Evolutionary conservation across 2,329 filamentous ascomycete genomes (phyloP), one percentile per base, ranked within the genome.

Genomic region (Drechslera avenae): DNA sequence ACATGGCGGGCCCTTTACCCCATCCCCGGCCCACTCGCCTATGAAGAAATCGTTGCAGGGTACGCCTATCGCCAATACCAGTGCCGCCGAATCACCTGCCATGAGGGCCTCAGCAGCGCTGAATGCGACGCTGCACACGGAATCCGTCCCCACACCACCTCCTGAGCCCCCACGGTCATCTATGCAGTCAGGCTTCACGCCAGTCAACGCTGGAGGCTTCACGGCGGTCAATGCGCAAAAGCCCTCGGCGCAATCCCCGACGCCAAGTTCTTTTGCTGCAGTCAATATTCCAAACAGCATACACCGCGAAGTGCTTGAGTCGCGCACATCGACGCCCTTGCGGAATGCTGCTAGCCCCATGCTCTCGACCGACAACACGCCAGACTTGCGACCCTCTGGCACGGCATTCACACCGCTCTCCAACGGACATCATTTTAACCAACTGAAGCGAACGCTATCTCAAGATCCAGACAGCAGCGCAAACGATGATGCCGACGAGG

Each of bases 1-100:
- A 72, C 91, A 97, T 67, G 93, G 93, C 52, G 94, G 93, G 1
- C 91, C 93, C 13, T 85, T 94, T 54, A 97, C 92, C 0, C 86
- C 87, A 14, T 87, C 85, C 3, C 91, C 93, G 3, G 75, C 87
- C 69, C 74, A 90, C 75, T 88, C 86, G 28, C 91, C 93, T 1
- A 79, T 91, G 67, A 92, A 80, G 62, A 82, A 79, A 23, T 73
- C 75, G 55, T 55, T 79, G 54, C 71, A 79, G 50, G 64, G 73
- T 16, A 82, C 81, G 3, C 78, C 82, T 67, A 82, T 63, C 17
- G 73, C 72, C 33, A 71, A 83, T 16, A 73, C 72, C 33, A 71
- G 83, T 1, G 77, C 82, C 45, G 82, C 81, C 4, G 85, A 89
- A 39, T 92, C 90, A 1, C 88, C 91, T 1, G 83, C 86, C 3